phyloP scores from a whole-genome alignment of 371 early-diverging fungal species.

The Phascolomyces articulosus region DNA sequence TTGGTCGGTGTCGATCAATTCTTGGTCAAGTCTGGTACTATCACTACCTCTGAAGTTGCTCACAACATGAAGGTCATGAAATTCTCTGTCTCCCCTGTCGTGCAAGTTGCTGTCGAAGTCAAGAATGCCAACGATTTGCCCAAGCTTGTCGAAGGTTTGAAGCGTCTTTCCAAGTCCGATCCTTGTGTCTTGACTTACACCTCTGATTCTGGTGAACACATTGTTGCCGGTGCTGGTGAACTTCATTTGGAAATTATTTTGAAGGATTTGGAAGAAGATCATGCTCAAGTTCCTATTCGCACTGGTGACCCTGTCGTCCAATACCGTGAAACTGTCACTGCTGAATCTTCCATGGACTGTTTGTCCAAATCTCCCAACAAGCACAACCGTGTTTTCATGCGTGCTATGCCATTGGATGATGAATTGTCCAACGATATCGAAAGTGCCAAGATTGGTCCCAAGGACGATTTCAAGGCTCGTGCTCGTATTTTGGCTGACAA shows the following conservation, averaged over 20 bases:
- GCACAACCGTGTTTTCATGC: slow-evolving; percentile 99
- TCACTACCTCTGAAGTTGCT: slow-evolving; percentile 91
- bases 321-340: slow-evolving; percentile 95
- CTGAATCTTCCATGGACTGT: slow-evolving; percentile 79
- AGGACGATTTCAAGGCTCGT: slow-evolving; percentile 97
- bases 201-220: slow-evolving; percentile 96
- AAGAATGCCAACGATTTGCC: slow-evolving; percentile 98
- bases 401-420: slow-evolving; percentile 88
- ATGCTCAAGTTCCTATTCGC: slow-evolving; percentile 97
- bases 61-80: slow-evolving; percentile 99
- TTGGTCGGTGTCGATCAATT: slow-evolving; percentile 99
- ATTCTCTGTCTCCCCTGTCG: slow-evolving; percentile 99
- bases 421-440: slow-evolving; percentile 89
- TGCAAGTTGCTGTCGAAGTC: slow-evolving; percentile 95
- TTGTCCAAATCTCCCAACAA: slow-evolving; percentile 99
- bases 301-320: slow-evolving; percentile 96
- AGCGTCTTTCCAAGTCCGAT: slow-evolving; percentile 98
- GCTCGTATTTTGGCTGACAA: slow-evolving; percentile 93
- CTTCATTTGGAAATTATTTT: slow-evolving; percentile 99
- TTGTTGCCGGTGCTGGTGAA: slow-evolving; percentile 99
- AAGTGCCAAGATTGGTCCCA: slow-evolving; percentile 83
- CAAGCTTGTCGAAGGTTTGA: slow-evolving; percentile 99
- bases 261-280: slow-evolving; percentile 99
- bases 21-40: slow-evolving; percentile 99
- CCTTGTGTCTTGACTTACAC: slow-evolving; percentile 96